Conservation (phyloP, 225 moss, liverwort and hornwort species). For the Asterella californica region DNA sequence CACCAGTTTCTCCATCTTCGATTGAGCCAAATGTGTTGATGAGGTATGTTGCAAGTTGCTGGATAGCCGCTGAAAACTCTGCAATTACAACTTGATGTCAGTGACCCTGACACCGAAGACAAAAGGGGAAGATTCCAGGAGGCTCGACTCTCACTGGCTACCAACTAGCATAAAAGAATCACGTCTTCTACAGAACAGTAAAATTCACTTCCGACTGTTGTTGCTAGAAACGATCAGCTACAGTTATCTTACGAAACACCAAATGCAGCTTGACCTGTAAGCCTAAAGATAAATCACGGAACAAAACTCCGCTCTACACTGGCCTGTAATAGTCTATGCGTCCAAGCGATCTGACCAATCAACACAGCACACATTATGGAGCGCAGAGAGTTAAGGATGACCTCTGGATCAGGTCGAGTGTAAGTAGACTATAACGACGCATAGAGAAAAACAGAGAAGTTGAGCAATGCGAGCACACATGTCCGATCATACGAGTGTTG, state of each 20-base stretch:
- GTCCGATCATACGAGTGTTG: no score
- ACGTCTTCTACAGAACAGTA: neutral
- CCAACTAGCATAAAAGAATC: neutral
- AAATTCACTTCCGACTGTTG: neutral
- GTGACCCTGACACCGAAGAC: neutral
- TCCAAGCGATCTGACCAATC: neutral
- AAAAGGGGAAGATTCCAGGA: neutral
- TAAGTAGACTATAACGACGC: no score
- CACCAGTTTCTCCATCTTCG: conserved; percentile 66
- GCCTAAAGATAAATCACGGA: no score
- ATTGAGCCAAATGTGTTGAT: conserved; percentile 47
- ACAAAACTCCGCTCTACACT: neutral
- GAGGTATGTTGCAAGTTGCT: conserved; percentile 65
- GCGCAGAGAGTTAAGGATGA: neutral
- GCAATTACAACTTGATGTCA: conserved; percentile 10
- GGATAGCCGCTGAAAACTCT: conserved; percentile 62
- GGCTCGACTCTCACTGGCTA: neutral
- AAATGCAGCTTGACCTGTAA: neutral
- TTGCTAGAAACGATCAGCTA: neutral
- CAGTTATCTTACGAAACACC: neutral
- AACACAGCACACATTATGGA: neutral
- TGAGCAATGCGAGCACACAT: no score
- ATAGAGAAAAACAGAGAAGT: no score
- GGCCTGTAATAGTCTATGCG: neutral
- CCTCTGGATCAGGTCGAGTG: no score